phyloP scores from a whole-genome alignment of 768 basidiomycete genomes.

The Leucocoprinus birnbaumii region DNA sequence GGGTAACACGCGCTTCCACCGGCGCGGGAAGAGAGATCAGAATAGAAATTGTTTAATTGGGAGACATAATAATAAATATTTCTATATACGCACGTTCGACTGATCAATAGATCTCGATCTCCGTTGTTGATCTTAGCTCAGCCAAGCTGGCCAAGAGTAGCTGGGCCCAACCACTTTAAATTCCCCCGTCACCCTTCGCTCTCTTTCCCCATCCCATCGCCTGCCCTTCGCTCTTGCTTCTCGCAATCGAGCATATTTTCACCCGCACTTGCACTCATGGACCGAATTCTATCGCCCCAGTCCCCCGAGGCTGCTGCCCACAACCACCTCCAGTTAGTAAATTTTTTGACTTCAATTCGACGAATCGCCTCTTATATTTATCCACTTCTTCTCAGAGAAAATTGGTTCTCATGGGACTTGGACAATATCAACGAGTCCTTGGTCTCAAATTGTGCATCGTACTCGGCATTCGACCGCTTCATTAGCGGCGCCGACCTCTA shows the following conservation, averaged over 20 bases:
- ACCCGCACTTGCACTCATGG: slow-evolving; percentile 38
- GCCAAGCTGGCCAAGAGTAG: slow-evolving; percentile 11
- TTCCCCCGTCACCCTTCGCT: slow-evolving; percentile 15
- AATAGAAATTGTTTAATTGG: slow-evolving; percentile 15
- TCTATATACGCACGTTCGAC: slow-evolving; percentile 23
- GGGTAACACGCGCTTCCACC: slow-evolving; percentile 3
- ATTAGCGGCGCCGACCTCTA: slow-evolving; percentile 70
- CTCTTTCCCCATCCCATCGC: slow-evolving; percentile 12
- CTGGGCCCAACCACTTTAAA: slow-evolving; percentile 17
- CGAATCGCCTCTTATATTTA: slow-evolving; percentile 15
- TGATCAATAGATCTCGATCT: slow-evolving; percentile 10
- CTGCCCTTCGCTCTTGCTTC: slow-evolving; percentile 10
- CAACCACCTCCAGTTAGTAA: slow-evolving; percentile 58
- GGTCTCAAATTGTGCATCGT: slow-evolving; percentile 77
- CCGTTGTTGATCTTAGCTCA: slow-evolving; percentile 17
- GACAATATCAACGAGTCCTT: slow-evolving; percentile 73
- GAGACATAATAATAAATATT: slow-evolving; percentile 12
- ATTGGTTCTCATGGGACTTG: slow-evolving; percentile 66
- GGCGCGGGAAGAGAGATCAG: background rate
- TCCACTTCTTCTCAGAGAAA: slow-evolving; percentile 46
- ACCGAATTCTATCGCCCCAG: slow-evolving; percentile 70
- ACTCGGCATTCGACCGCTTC: slow-evolving; percentile 75
- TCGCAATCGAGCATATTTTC: slow-evolving; percentile 1
- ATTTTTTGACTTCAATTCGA: slow-evolving; percentile 1
- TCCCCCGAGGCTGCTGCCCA: slow-evolving; percentile 75